phyloP scores from a whole-genome alignment of 1,284 basidiomycete genomes.

The Pisolithus thermaeus region DNA sequence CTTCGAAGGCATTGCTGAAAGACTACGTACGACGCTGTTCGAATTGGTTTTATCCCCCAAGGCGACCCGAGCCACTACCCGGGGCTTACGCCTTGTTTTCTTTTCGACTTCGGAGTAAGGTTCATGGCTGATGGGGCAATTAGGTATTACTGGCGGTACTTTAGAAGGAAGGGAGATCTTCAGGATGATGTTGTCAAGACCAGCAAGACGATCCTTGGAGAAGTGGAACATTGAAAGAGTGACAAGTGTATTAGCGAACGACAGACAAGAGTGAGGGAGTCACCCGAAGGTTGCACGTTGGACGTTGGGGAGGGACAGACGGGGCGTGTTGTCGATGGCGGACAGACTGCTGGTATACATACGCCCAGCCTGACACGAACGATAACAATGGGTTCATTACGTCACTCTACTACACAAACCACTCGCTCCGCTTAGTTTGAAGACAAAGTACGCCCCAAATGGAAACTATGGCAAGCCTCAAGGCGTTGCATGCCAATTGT shows the following conservation, averaged over 20 bases:
- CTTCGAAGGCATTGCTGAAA: background rate
- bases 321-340: background rate
- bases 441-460: background rate
- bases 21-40: constrained; percentile 29
- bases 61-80: constrained; percentile 17
- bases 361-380: background rate
- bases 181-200: constrained; percentile 34
- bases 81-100: constrained; percentile 16
- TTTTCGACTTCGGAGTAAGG: constrained; percentile 17
- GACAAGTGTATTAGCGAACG: constrained; percentile 5
- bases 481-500: too few relatives aligned
- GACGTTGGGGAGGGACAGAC: background rate
- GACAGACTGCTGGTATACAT: background rate
- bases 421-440: background rate
- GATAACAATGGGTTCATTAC: background rate
- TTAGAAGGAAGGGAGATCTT: constrained; percentile 27
- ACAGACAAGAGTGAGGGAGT: background rate
- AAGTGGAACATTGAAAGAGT: constrained; percentile 29
- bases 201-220: constrained; percentile 35
- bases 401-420: background rate
- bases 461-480: background rate
- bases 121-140: constrained; percentile 14
- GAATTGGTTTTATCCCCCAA: constrained; percentile 23
- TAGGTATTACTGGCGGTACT: constrained; percentile 25
- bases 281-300: background rate